phyloP scores from a whole-genome alignment of 177 flowering plant genomes.

The Vitis hybrid region DNA sequence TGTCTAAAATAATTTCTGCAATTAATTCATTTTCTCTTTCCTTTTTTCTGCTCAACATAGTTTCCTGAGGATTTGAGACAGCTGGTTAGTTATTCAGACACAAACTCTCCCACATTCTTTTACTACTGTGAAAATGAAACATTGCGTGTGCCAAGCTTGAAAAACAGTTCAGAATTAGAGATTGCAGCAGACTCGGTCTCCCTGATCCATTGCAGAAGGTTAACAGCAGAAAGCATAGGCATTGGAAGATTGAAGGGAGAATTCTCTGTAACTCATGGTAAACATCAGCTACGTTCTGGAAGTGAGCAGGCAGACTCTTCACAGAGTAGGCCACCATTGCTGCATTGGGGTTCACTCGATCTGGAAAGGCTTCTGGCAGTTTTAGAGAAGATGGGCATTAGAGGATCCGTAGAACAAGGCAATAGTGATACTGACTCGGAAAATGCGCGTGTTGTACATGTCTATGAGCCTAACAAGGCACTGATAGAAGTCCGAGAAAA shows the following conservation, averaged over 20 bases:
- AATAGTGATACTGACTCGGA: constrained; percentile 14
- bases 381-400: constrained; percentile 48
- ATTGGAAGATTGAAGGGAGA: constrained; percentile 64
- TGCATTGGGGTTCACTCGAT: constrained; percentile 58
- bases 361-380: constrained; percentile 30
- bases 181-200: constrained; percentile 50
- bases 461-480: constrained; percentile 50
- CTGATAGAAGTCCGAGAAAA: constrained; percentile 42
- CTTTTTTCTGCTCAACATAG: constrained; percentile 27
- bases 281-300: constrained; percentile 26
- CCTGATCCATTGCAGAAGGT: constrained; percentile 37
- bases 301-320: constrained; percentile 19
- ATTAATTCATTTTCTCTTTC: background rate
- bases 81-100: constrained; percentile 10
- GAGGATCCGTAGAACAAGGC: constrained; percentile 31
- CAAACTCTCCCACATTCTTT: constrained; percentile 23
- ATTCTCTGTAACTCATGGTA: constrained; percentile 46
- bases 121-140: constrained; percentile 54
- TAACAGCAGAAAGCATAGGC: constrained; percentile 30
- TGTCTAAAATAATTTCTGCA: background rate
- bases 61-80: constrained; percentile 49
- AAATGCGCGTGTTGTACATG: constrained; percentile 12
- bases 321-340: constrained; percentile 19
- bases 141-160: constrained; percentile 38
- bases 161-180: constrained; percentile 38